Evolutionary conservation across 2,329 filamentous ascomycete genomes (phyloP).

Genomic region (Zopfia rhizophila): DNA sequence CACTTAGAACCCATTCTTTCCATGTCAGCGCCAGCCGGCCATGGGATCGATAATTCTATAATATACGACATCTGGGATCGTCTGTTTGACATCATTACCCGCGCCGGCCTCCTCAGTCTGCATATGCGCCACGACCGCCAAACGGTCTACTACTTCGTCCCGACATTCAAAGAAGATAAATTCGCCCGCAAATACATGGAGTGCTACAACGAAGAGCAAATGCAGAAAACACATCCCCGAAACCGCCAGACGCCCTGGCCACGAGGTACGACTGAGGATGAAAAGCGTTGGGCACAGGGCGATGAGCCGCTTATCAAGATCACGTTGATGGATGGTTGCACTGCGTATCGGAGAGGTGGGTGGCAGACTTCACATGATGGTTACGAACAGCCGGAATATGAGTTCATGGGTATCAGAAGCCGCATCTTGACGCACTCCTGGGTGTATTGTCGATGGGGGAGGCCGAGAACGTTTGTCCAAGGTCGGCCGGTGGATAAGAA

Average conservation of each 20-base stretch:
- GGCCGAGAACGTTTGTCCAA: slow-evolving; percentile 16
- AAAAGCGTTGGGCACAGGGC: slow-evolving; percentile 19
- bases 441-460: slow-evolving; percentile 41
- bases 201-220: slow-evolving; percentile 27
- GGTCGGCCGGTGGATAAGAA: slow-evolving; percentile 12
- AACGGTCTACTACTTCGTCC: slow-evolving; percentile 41
- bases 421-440: slow-evolving; percentile 31
- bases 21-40: too few relatives aligned
- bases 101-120: slow-evolving; percentile 35
- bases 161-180: slow-evolving; percentile 38
- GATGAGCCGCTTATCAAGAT: slow-evolving; percentile 36
- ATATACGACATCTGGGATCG: background rate
- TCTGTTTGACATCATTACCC: slow-evolving; percentile 24
- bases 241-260: slow-evolving; percentile 6
- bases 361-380: slow-evolving; percentile 28
- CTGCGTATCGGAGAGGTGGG: slow-evolving; percentile 37
- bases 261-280: slow-evolving; percentile 8
- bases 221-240: slow-evolving; percentile 23
- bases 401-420: slow-evolving; percentile 21
- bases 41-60: too few relatives aligned
- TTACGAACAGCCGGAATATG: slow-evolving; percentile 3
- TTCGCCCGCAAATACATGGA: slow-evolving; percentile 28
- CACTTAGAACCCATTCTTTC: slow-evolving; percentile 35
- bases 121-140: slow-evolving; percentile 36
- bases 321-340: slow-evolving; percentile 30